Evolutionary conservation across 768 basidiomycete genomes (phyloP).

Genomic region (Goffeauzyma gilvescens): DNA sequence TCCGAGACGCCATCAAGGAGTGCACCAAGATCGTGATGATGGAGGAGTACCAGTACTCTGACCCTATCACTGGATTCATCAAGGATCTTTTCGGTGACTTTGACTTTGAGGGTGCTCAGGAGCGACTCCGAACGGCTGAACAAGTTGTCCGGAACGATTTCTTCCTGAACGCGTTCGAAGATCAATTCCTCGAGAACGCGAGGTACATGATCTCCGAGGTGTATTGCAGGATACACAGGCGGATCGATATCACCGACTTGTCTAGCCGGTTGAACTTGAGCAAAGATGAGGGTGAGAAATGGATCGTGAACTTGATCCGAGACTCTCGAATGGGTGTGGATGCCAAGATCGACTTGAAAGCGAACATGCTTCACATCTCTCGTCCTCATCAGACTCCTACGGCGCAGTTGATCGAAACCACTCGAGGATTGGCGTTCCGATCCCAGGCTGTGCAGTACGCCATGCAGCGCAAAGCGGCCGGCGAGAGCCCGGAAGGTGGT

Average conservation of each 20-base stretch:
- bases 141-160: conserved; percentile 77
- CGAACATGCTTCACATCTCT: conserved; percentile 92
- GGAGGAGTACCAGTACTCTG: conserved; percentile 89
- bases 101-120: conserved; percentile 86
- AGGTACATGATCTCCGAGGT: conserved; percentile 90
- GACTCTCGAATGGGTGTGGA: conserved; percentile 93
- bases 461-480: conserved; percentile 34
- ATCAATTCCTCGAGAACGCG: conserved; percentile 92
- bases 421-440: conserved; percentile 71
- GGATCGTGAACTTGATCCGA: conserved; percentile 97
- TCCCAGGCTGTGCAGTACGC: conserved; percentile 78
- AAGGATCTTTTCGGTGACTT: conserved; percentile 88
- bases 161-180: conserved; percentile 74
- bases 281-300: conserved; percentile 92
- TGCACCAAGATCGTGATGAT: conserved; percentile 83
- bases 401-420: conserved; percentile 88
- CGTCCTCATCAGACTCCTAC: conserved; percentile 75
- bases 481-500: conserved; percentile 6
- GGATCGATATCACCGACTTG: conserved; percentile 44
- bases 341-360: conserved; percentile 92
- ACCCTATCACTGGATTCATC: conserved; percentile 81
- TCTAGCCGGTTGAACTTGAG: conserved; percentile 83
- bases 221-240: conserved; percentile 88
- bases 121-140: conserved; percentile 47
- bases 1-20: conserved; percentile 72